Percentiles rank a stretch among this genome's conserved stretches.
Conservation (phyloP, 306 rosid species). For the Erythrophleum fordii region DNA sequence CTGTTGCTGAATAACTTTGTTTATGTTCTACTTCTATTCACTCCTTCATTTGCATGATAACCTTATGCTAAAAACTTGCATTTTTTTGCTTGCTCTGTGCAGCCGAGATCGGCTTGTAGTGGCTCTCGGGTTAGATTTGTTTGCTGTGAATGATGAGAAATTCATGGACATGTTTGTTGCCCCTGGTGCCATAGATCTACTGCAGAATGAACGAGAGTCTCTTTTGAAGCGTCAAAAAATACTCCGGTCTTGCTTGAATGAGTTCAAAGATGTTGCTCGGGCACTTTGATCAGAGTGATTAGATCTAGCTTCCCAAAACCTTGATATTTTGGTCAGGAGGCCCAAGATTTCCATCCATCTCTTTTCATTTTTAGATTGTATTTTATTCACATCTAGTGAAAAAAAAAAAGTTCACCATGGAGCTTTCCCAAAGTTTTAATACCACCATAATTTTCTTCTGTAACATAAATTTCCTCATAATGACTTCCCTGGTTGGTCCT, state of each 20-base stretch:
- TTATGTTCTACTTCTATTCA: no score
- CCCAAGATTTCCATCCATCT: slow-evolving; percentile 8
- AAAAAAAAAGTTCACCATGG: background rate
- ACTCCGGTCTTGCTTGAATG: slow-evolving; percentile 85
- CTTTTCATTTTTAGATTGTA: background rate
- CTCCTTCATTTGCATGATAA: background rate
- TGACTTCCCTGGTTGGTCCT: background rate
- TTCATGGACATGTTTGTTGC: slow-evolving; percentile 98
- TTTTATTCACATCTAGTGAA: slow-evolving; percentile 46
- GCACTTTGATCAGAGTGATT: slow-evolving; percentile 55
- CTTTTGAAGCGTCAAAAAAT: slow-evolving; percentile 85
- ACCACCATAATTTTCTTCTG: background rate
- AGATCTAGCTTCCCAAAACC: background rate
- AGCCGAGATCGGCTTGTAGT: slow-evolving; percentile 83
- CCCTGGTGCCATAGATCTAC: slow-evolving; percentile 80
- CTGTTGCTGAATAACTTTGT: background rate
- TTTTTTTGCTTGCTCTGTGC: slow-evolving; percentile 39
- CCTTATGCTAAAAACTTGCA: background rate
- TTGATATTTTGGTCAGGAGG: background rate
- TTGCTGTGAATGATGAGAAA: slow-evolving; percentile 90
- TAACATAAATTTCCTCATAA: background rate
- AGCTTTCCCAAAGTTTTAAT: background rate
- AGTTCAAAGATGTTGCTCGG: slow-evolving; percentile 77
- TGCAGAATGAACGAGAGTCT: slow-evolving; percentile 70
- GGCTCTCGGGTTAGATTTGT: slow-evolving; percentile 86